These are phyloP conservation scores for Priceomyces carsonii DNA, from an alignment of 805 yeast species.

Conservation along the genomic window DNA sequence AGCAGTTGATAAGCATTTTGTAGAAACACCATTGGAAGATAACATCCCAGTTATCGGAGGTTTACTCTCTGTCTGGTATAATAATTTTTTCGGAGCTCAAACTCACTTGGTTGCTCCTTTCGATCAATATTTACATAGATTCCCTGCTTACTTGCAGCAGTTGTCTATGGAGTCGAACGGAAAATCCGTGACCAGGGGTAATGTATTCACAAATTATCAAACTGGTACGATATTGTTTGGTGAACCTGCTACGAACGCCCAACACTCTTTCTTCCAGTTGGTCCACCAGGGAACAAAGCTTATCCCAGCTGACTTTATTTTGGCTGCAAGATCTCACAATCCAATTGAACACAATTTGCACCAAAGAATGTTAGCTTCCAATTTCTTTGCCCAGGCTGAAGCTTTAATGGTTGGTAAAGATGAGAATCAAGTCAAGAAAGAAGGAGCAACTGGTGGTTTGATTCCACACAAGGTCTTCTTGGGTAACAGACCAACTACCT, in stretches of 20 bases:
- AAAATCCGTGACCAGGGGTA: constrained; percentile 93
- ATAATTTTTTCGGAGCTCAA: constrained; percentile 97
- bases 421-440: constrained; percentile 77
- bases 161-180: constrained; percentile 99
- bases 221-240: constrained; percentile 96
- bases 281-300: constrained; percentile 98
- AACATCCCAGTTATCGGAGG: constrained; percentile 96
- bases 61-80: constrained; percentile 94
- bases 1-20: constrained; percentile 92
- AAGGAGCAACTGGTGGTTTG: constrained; percentile 83
- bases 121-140: constrained; percentile 97
- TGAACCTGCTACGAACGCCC: constrained; percentile 98
- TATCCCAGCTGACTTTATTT: constrained; percentile 94
- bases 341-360: constrained; percentile 93
- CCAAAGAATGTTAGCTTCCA: constrained; percentile 98
- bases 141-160: constrained; percentile 99
- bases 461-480: constrained; percentile 95
- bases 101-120: constrained; percentile 98
- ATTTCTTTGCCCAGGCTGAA: constrained; percentile 98
- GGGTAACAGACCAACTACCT: constrained; percentile 99
- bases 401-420: constrained; percentile 96
- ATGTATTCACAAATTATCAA: constrained; percentile 87
- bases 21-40: constrained; percentile 77
- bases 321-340: constrained; percentile 97
- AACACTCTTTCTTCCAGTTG: constrained; percentile 98